phyloP scores from a whole-genome alignment of 331 rosid species.

The Erythrophleum ivorense region DNA sequence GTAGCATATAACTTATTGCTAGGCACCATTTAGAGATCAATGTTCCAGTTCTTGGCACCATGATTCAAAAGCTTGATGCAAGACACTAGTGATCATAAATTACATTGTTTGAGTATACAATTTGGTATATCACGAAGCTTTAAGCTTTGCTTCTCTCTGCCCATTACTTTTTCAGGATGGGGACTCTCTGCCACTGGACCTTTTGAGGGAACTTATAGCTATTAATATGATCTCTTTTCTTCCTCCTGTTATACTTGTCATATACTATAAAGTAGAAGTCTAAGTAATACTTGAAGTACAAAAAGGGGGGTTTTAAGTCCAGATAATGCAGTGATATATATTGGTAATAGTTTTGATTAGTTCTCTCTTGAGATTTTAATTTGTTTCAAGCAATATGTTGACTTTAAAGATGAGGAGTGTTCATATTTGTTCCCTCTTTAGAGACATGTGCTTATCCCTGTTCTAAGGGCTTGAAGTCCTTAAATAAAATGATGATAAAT shows the following conservation, averaged over 20 bases:
- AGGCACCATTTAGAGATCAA: not conserved
- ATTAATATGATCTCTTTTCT: not conserved
- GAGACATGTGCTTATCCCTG: conserved; percentile 2
- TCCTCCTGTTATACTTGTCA: not conserved
- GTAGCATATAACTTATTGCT: not conserved
- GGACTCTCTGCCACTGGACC: not conserved
- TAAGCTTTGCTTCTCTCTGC: not conserved
- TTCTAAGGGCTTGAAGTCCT: not conserved
- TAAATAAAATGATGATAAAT: not conserved
- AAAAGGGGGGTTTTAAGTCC: not conserved
- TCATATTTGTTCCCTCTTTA: not conserved
- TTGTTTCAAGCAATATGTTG: not conserved
- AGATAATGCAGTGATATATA: not conserved
- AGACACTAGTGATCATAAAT: not conserved
- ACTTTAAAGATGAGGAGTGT: not conserved
- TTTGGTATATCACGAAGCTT: not conserved
- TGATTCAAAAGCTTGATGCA: not conserved
- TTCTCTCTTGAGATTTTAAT: not conserved
- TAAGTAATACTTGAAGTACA: not conserved
- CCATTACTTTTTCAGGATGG: too few species aligned
- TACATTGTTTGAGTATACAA: too few species aligned
- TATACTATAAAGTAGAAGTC: not conserved
- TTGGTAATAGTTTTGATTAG: not conserved
- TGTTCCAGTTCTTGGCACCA: not conserved
- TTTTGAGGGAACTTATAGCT: not conserved